phyloP scores from a whole-genome alignment of 169 alveolate species.

The Cryptosporidium xiaoi region DNA sequence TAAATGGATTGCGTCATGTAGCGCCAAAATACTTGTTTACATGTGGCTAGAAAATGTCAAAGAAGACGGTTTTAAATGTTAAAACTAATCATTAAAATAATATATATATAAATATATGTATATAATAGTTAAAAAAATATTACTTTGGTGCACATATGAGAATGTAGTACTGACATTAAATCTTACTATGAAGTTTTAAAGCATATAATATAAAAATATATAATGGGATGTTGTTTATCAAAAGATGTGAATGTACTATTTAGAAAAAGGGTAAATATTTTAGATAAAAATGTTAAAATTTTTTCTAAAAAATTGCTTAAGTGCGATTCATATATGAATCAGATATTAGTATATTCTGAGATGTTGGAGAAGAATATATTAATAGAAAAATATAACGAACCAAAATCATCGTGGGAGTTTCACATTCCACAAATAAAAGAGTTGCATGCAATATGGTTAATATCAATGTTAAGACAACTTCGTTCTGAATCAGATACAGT shows the following conservation, averaged over 20 bases:
- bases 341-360: background rate
- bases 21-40: slow-evolving; percentile 35
- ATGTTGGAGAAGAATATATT: background rate
- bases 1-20: background rate
- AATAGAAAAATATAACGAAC: background rate
- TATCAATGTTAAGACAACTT: slow-evolving; percentile 41
- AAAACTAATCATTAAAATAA: background rate
- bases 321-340: background rate
- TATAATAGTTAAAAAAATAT: background rate
- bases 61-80: background rate
- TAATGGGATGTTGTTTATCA: slow-evolving; percentile 70
- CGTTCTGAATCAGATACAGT: slow-evolving; percentile 57
- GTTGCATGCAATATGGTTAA: slow-evolving; percentile 53
- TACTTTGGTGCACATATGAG: slow-evolving; percentile 8
- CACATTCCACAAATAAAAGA: slow-evolving; percentile 43
- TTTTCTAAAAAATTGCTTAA: background rate
- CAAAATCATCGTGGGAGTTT: slow-evolving; percentile 4
- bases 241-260: slow-evolving; percentile 32
- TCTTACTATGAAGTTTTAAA: too few relatives aligned
- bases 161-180: too few relatives aligned
- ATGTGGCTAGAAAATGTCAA: slow-evolving; percentile 56
- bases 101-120: background rate
- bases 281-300: background rate
- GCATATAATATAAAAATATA: background rate
- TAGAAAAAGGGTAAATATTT: slow-evolving; percentile 1